Base-by-base conservation (phyloP, 805 yeast genomes). In the Wickerhamiella slavikovae region DNA sequence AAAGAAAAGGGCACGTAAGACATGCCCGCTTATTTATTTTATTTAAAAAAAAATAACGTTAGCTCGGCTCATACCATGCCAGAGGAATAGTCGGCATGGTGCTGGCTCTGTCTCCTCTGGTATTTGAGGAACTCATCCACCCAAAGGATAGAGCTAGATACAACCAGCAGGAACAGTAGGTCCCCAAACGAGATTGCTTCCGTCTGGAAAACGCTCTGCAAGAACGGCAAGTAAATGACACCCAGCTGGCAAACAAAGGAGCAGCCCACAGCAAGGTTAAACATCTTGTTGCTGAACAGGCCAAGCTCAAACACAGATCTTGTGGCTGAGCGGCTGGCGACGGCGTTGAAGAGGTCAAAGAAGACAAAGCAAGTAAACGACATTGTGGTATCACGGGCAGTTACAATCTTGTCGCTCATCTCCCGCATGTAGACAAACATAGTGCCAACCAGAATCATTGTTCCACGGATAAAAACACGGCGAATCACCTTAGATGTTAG, bases 311-410 rank as follows among this genome's bases (percentile, higher is more conserved):
- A 76, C 12, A 76, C 66, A 2, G 93, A 76, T 48, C 79, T 83
- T 26, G 79, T 63, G 34, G 74, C 64, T 38, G 91, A 92, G 45
- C 96, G 78, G 52, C 95, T 85, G 11, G 93, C 61, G 39, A 89
- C 59, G 0, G 99, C 99, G 52, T 83, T 89, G 58, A 89, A 89
- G 91, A 89, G 77, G 52, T 89, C 99, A 46, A 72, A 89, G 33
- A 85, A 60, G 8, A 89, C 98, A 55, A 89, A 89, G 49, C 96
- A 79, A 0, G 96, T 89, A 48, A 89, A 89, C 1, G 98, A 85
- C 98, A 89, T 89, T 1, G 99, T 89, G 14, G 98, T 89, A 49
- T 89, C 98, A 54, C 98, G 74, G 10, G 85, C 73, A 2, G 95
- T 82, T 33, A 85, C 71, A 36, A 64, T 66, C 42, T 79, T 92